phyloP scores from a whole-genome alignment of 2,329 filamentous ascomycete genomes.

The Huntiella moniliformis region DNA sequence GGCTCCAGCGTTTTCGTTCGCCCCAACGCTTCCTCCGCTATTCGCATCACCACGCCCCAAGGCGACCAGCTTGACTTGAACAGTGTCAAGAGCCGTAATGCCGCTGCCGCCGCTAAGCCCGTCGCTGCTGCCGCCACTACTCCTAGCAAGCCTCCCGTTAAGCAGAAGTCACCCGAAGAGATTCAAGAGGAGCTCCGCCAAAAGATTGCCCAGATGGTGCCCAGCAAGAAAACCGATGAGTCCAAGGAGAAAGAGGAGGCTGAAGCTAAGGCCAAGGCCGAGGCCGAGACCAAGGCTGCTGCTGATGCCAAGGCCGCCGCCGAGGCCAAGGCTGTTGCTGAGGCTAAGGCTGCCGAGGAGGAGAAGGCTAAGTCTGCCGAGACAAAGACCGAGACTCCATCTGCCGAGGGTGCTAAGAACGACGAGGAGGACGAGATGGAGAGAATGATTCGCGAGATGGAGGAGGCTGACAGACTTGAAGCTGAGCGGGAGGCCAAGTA shows the following conservation, averaged over 20 bases:
- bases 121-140: constrained; percentile 56
- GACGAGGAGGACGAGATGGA: constrained; percentile 34
- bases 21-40: constrained; percentile 32
- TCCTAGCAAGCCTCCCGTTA: constrained; percentile 56
- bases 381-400: constrained; percentile 18
- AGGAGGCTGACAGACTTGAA: constrained; percentile 26
- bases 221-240: constrained; percentile 10
- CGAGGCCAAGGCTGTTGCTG: constrained; percentile 16
- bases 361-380: constrained; percentile 21
- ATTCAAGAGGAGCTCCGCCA: constrained; percentile 68
- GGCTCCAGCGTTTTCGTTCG: constrained; percentile 8
- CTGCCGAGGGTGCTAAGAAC: constrained; percentile 17
- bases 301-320: constrained; percentile 13
- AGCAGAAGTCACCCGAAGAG: constrained; percentile 58
- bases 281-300: constrained; percentile 14
- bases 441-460: constrained; percentile 43
- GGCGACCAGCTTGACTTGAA: constrained; percentile 60
- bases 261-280: constrained; percentile 16
- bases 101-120: constrained; percentile 41
- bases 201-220: constrained; percentile 48
- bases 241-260: constrained; percentile 15
- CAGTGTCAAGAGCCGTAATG: constrained; percentile 37
- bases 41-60: constrained; percentile 67
- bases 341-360: constrained; percentile 16
- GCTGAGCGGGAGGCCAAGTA: constrained; percentile 30